Evolutionary conservation across 805 yeast genomes (phyloP).

Genomic region (Isabelozyma pseudorhagii): DNA sequence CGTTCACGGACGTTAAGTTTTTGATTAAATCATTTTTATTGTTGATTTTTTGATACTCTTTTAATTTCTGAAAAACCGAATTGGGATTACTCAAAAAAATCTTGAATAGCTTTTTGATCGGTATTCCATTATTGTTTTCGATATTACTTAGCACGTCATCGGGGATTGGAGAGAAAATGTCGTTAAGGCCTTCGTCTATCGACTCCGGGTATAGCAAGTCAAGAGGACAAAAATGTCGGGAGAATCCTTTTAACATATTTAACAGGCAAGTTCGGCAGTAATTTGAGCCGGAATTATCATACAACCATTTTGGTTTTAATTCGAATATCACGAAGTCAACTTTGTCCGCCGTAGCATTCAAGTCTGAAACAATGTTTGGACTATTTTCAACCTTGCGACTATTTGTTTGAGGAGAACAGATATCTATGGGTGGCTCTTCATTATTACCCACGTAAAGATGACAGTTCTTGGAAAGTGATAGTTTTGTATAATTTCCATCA

Average conservation of each 20-base stretch:
- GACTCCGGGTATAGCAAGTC: constrained; percentile 34
- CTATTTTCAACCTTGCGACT: neutral
- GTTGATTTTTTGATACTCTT: constrained; percentile 30
- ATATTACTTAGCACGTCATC: constrained; percentile 13
- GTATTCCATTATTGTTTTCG: constrained; percentile 23
- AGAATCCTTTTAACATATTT: constrained; percentile 27
- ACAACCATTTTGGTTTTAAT: constrained; percentile 63
- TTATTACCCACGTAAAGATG: constrained; percentile 21
- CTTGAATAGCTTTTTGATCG: constrained; percentile 28
- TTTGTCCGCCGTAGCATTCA: neutral
- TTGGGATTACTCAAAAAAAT: constrained; percentile 28
- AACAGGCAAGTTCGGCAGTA: constrained; percentile 61
- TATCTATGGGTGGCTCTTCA: neutral
- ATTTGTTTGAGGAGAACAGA: constrained; percentile 2
- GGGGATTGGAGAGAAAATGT: constrained; percentile 22
- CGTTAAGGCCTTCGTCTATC: constrained; percentile 32
- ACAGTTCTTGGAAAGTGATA: constrained; percentile 32
- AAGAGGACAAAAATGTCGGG: constrained; percentile 46
- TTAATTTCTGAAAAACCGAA: constrained; percentile 31
- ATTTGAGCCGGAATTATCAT: constrained; percentile 38
- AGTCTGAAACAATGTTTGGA: neutral
- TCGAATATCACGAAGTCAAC: constrained; percentile 34
- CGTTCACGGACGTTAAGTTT: constrained; percentile 26
- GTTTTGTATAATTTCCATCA: constrained; percentile 25
- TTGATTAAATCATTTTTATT: constrained; percentile 28